Conservation (phyloP, 768 basidiomycete genomes). For the Tylopilus sp. region DNA sequence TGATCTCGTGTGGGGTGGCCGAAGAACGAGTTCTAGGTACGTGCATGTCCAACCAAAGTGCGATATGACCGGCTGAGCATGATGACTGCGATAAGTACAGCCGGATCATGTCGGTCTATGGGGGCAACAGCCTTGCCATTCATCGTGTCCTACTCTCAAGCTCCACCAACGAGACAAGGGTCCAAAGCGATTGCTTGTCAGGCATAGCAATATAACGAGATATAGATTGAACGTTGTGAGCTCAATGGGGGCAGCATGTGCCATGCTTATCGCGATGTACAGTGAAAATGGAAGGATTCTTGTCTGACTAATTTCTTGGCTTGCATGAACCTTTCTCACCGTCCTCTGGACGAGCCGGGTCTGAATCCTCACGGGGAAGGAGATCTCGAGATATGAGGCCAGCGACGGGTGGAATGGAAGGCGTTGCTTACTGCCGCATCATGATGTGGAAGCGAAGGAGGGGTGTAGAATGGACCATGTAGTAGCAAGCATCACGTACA, state of each 20-base stretch:
- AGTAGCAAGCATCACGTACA: background rate
- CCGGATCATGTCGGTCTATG: background rate
- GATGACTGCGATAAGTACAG: conserved; percentile 6
- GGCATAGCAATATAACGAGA: conserved; percentile 11
- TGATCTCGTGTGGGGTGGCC: background rate
- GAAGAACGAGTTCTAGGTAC: background rate
- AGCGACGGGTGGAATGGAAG: conserved; percentile 20
- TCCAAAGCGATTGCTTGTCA: conserved; percentile 17
- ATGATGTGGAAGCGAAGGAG: conserved; percentile 3
- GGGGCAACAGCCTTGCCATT: conserved; percentile 3
- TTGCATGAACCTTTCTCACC: conserved; percentile 6
- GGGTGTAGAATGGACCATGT: background rate
- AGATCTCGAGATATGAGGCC: conserved; percentile 12
- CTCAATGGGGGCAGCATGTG: background rate
- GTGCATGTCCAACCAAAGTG: too few relatives aligned
- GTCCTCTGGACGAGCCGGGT: background rate
- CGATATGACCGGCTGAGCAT: background rate
- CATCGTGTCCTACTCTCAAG: background rate
- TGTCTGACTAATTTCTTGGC: conserved; percentile 10
- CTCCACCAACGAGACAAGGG: conserved; percentile 5
- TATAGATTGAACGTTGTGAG: conserved; percentile 6
- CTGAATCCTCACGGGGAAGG: conserved; percentile 17
- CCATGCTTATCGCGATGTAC: background rate
- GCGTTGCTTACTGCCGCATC: conserved; percentile 7
- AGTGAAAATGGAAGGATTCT: conserved; percentile 6